These are phyloP conservation scores for Cucurbita pepo DNA, from an alignment of 306 rosid genomes.

Conservation along the genomic window DNA sequence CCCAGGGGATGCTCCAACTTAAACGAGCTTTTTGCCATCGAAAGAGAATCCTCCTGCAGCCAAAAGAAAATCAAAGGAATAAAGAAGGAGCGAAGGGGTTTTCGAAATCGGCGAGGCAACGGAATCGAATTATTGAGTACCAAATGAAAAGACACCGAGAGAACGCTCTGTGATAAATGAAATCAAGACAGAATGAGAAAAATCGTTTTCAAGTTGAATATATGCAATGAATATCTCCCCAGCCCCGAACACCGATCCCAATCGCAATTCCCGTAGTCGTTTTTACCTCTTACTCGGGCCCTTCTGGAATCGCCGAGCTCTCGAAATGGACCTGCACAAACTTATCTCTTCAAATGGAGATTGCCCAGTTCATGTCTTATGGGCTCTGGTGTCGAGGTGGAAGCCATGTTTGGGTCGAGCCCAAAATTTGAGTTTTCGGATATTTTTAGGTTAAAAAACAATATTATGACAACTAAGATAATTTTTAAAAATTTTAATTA, in stretches of 20 bases:
- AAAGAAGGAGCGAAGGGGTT: background rate
- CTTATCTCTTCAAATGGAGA: too few relatives aligned
- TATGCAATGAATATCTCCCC: background rate
- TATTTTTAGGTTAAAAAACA: too few relatives aligned
- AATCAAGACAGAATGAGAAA: background rate
- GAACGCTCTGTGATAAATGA: background rate
- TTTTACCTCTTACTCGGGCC: background rate
- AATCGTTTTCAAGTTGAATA: background rate
- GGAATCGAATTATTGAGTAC: background rate
- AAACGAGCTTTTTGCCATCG: slow-evolving; percentile 23
- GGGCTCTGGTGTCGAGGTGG: too few relatives aligned
- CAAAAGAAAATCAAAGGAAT: slow-evolving; percentile 1
- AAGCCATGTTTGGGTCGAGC: too few relatives aligned
- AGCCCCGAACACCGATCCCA: background rate
- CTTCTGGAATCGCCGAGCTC: background rate
- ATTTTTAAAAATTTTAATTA: too few relatives aligned
- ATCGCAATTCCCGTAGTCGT: background rate
- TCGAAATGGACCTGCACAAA: too few relatives aligned
- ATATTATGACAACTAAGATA: too few relatives aligned
- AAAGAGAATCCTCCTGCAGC: slow-evolving; percentile 2
- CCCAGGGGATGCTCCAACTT: slow-evolving; percentile 36
- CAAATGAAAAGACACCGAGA: background rate
- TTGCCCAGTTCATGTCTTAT: too few relatives aligned
- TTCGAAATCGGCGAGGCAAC: background rate
- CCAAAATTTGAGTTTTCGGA: too few relatives aligned